Percentiles rank a stretch among this genome's conserved stretches.
These are phyloP conservation scores for Epichloe gansuensis DNA, from an alignment of 2,329 filamentous ascomycete species.

Conservation along the genomic window DNA sequence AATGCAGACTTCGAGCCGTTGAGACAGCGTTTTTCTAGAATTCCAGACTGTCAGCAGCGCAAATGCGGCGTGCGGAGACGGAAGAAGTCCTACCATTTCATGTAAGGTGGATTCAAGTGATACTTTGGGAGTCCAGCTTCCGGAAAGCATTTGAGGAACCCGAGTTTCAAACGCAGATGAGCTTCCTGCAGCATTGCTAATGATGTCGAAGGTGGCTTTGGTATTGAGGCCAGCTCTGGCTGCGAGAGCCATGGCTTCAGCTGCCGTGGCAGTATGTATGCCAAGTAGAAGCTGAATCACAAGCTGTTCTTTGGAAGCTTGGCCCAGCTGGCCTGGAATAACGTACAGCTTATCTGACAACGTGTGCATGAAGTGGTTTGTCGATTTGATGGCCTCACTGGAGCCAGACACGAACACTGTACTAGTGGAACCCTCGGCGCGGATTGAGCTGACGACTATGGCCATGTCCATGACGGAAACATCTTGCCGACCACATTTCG, in stretches of 20 bases:
- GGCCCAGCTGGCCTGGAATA: conserved; percentile 32
- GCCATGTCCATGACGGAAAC: conserved; percentile 6
- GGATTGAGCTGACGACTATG: conserved; percentile 3
- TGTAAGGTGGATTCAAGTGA: conserved; percentile 24
- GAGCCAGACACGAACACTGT: conserved; percentile 46
- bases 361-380: conserved; percentile 38
- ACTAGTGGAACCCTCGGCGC: background rate
- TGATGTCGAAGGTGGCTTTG: conserved; percentile 17
- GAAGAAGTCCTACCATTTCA: conserved; percentile 18
- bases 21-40: conserved; percentile 13
- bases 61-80: background rate
- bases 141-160: conserved; percentile 37
- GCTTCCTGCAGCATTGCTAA: conserved; percentile 16
- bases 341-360: conserved; percentile 45
- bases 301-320: conserved; percentile 41
- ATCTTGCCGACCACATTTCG: background rate
- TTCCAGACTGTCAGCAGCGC: background rate
- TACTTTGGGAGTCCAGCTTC: conserved; percentile 29
- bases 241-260: conserved; percentile 40
- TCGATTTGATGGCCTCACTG: conserved; percentile 32
- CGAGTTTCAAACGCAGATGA: conserved; percentile 46
- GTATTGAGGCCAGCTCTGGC: conserved; percentile 33
- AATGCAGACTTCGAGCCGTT: conserved; percentile 16
- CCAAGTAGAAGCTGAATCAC: conserved; percentile 39
- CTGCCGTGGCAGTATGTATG: conserved; percentile 36